Evolutionary conservation across 805 yeast genomes (phyloP).

Genomic region (Yarrowia osloensis): DNA sequence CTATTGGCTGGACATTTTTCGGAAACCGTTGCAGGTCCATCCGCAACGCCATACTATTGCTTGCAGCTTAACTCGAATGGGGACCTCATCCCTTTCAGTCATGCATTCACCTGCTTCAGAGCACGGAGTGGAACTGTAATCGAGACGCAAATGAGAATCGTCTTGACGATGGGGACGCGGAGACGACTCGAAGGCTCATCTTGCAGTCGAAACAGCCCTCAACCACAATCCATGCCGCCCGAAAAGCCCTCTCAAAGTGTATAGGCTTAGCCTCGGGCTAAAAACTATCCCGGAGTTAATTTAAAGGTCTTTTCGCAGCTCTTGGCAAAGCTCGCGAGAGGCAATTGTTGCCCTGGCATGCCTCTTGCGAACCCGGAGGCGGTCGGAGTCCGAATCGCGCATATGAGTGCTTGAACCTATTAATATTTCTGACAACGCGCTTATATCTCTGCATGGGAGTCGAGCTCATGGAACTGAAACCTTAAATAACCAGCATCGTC

Average conservation of each 20-base stretch:
- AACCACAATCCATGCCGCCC: no score
- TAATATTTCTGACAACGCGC: no score
- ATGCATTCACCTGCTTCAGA: neutral
- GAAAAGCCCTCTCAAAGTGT: neutral
- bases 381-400: constrained; percentile 2
- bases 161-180: neutral
- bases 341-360: neutral
- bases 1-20: neutral
- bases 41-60: neutral
- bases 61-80: neutral
- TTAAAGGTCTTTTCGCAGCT: neutral
- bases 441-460: neutral
- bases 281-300: neutral
- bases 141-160: neutral
- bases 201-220: no score
- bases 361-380: neutral
- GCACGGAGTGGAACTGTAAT: neutral
- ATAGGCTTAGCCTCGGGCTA: neutral
- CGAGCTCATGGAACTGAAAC: neutral
- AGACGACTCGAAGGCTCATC: neutral
- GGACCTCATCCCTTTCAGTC: neutral
- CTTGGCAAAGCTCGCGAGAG: neutral
- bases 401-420: no score
- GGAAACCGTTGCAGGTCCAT: neutral
- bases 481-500: neutral